These are phyloP conservation scores for Phanerochaete sordida DNA, from an alignment of 768 basidiomycete genomes.

Conservation along the genomic window DNA sequence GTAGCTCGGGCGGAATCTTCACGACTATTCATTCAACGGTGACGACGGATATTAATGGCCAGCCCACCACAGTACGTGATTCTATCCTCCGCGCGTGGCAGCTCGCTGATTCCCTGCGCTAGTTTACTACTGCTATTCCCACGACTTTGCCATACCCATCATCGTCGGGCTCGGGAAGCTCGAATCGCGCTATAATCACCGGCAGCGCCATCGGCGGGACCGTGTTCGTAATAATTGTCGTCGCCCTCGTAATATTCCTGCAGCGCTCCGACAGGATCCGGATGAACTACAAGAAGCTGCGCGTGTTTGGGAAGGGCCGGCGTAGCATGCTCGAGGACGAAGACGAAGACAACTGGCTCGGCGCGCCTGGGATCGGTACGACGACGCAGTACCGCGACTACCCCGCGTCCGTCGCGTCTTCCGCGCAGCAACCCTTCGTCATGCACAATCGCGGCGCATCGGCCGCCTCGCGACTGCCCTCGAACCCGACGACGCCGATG, in stretches of 20 bases:
- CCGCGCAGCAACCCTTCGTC: neutral
- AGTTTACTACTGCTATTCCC: slow-evolving; percentile 22
- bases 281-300: slow-evolving; percentile 19
- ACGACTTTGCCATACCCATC: slow-evolving; percentile 14
- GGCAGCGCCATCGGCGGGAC: slow-evolving; percentile 28
- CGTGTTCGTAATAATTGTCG: slow-evolving; percentile 22
- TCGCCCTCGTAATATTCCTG: slow-evolving; percentile 27
- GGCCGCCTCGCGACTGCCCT: slow-evolving; percentile 6
- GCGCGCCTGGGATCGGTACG: slow-evolving; percentile 17
- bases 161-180: slow-evolving; percentile 5
- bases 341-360: slow-evolving; percentile 23
- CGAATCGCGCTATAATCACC: slow-evolving; percentile 25
- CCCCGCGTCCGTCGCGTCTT: slow-evolving; percentile 17
- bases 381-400: slow-evolving; percentile 21
- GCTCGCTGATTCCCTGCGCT: neutral
- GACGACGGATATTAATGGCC: slow-evolving; percentile 4
- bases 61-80: slow-evolving; percentile 3
- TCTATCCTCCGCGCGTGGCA: neutral
- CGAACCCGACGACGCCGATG: slow-evolving; percentile 9
- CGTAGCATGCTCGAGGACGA: slow-evolving; percentile 24
- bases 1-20: neutral
- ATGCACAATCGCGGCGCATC: neutral
- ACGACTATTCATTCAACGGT: slow-evolving; percentile 4
- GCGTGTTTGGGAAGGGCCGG: slow-evolving; percentile 22
- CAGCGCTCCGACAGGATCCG: slow-evolving; percentile 23